Evolutionary conservation across 225 moss, liverwort and hornwort genomes (phyloP).

Genomic region (Anthoceros angustus): DNA sequence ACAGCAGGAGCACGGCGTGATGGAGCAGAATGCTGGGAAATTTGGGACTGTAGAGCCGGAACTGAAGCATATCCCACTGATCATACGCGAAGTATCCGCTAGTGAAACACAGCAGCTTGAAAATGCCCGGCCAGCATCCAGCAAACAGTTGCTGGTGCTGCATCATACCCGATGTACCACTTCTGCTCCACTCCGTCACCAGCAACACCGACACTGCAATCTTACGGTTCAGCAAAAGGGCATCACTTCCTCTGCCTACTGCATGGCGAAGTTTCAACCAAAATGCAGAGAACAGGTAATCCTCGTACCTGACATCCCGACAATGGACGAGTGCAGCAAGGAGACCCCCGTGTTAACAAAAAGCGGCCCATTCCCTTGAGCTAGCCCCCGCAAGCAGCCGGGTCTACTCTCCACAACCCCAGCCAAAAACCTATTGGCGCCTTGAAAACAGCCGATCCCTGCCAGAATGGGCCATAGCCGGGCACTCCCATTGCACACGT

Average conservation of each 20-base stretch:
- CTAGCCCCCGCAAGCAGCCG: conserved; percentile 24
- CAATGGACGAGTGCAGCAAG: conserved; percentile 57
- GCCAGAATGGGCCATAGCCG: conserved; percentile 52
- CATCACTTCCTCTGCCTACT: neutral
- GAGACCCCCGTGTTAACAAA: conserved; percentile 75
- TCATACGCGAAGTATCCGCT: conserved; percentile 91
- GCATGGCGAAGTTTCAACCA: neutral
- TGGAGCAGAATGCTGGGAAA: conserved; percentile 60
- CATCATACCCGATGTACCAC: conserved; percentile 34
- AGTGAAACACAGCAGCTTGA: conserved; percentile 37
- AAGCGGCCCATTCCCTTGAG: conserved; percentile 30
- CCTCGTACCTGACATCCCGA: conserved; percentile 46
- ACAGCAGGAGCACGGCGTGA: conserved; percentile 73
- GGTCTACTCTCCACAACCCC: conserved; percentile 19
- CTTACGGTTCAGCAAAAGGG: neutral
- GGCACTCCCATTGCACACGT: conserved; percentile 23
- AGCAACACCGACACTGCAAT: conserved; percentile 55
- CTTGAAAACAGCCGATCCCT: conserved; percentile 41
- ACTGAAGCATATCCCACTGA: conserved; percentile 61
- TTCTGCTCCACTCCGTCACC: conserved; percentile 22
- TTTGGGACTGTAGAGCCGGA: conserved; percentile 44
- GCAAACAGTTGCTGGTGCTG: conserved; percentile 34
- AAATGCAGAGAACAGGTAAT: neutral
- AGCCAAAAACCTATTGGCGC: conserved; percentile 28
- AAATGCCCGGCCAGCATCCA: conserved; percentile 35